Evolutionary conservation across 208 protist genomes (phyloP).

Genomic region (Acanthamoeba divionensis): DNA sequence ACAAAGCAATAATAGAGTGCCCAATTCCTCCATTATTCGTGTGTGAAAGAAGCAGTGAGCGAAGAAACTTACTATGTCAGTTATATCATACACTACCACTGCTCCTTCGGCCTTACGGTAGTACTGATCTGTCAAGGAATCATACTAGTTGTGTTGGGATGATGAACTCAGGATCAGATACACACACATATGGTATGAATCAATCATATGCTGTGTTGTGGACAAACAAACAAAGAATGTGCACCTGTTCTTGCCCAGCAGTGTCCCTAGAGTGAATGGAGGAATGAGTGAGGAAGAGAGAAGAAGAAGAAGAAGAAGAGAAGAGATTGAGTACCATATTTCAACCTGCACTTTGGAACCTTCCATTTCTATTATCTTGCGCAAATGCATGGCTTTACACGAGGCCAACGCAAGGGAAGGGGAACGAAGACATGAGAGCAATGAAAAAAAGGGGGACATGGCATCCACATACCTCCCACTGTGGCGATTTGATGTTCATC

Average conservation of each 20-base stretch:
- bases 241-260: background rate
- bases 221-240: background rate
- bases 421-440: background rate
- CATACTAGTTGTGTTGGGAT: background rate
- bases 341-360: background rate
- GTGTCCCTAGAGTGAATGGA: background rate
- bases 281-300: background rate
- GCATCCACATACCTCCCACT: background rate
- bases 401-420: background rate
- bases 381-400: background rate
- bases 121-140: conserved; percentile 4
- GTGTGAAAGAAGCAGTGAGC: background rate
- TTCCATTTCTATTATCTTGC: background rate
- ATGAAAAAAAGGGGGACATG: background rate
- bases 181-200: no score
- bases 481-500: conserved; percentile 23
- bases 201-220: no score
- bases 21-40: background rate
- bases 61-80: background rate
- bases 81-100: background rate
- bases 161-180: no score
- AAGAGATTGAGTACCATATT: background rate
- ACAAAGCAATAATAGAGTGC: background rate
- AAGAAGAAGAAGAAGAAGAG: background rate
- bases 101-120: background rate